Evolutionary conservation across 345 rosid genomes (phyloP), one percentile per base, ranked within the genome.

Genomic region (Cochlearia excelsa): DNA sequence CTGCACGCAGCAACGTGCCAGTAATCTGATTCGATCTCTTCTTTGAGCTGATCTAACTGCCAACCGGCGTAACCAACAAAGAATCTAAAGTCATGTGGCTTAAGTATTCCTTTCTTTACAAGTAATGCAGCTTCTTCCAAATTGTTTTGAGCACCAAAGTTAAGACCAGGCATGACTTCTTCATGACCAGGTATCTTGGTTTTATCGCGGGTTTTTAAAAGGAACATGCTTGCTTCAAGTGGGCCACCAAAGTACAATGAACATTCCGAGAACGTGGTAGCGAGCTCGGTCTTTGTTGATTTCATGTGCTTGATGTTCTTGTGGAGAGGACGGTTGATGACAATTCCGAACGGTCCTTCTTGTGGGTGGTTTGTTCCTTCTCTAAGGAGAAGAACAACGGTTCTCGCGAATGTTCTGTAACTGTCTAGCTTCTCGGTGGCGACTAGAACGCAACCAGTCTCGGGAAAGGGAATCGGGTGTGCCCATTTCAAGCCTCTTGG

Each of bases 391-490:
- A 92, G 97, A 76, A 92, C 89, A 8, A 92, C 98, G 0, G 91
- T 82, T 55, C 97, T 84, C 30, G 86, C 94, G 48, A 92, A 92
- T 27, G 93, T 77, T 44, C 78, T 78, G 30, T 86, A 79, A 44
- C 95, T 90, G 9, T 92, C 97, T 30, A 92, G 89, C 79, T 86
- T 88, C 82, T 86, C 91, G 2, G 97, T 92, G 30, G 98, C 98
- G 54, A 92, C 89, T 57, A 92, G 91, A 75, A 92, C 91, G 16
- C 89, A 88, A 16, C 97, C 98, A 4, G 87, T 81, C 80, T 92
- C 98, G 30, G 95, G 98, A 9, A 79, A 81, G 3, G 87, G 80
- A 76, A 92, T 82, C 1, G 98, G 98, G 57, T 92, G 98, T 6
- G 98, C 98, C 98, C 98, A 92, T 63, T 83, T 88, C 51, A 61